A percentile compares a stretch with the other conserved stretches of the same genome.
These are phyloP conservation scores for Neurospora sp. DNA, from an alignment of 495 filamentous ascomycete genomes.

Conservation along the genomic window DNA sequence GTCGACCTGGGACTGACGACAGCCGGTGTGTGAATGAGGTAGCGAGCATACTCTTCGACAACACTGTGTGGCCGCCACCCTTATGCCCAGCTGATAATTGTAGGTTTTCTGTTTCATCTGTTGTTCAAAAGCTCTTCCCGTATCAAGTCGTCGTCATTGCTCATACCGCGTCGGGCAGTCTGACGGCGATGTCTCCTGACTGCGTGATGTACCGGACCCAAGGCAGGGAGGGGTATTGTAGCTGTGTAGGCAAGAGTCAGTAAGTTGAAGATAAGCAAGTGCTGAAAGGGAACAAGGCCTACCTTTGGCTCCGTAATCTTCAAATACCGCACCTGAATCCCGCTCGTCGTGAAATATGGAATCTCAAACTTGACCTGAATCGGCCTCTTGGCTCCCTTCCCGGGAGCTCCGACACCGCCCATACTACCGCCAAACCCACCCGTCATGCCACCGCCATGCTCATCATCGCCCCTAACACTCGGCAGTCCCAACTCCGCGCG, in stretches of 20 bases:
- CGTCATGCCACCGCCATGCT: constrained; percentile 91
- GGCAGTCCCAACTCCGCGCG: constrained; percentile 93
- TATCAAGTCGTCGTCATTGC: neutral
- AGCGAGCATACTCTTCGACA: no score
- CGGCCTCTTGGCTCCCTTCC: constrained; percentile 81
- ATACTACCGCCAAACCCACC: constrained; percentile 94
- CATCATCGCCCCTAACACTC: constrained; percentile 92
- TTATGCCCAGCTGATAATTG: neutral
- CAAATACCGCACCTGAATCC: constrained; percentile 95
- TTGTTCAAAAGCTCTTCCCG: neutral
- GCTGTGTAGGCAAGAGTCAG: constrained; percentile 29
- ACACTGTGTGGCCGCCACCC: neutral
- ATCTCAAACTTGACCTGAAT: constrained; percentile 99
- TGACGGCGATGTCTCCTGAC: constrained; percentile 88
- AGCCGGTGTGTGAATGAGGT: no score
- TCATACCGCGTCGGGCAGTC: constrained; percentile 79
- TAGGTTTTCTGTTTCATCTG: neutral
- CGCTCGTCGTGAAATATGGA: constrained; percentile 97
- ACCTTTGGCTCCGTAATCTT: constrained; percentile 99
- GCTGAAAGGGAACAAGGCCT: constrained; percentile 18
- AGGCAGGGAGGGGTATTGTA: constrained; percentile 96
- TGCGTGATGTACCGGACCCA: constrained; percentile 99
- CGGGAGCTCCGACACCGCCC: constrained; percentile 58
- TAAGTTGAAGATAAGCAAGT: no score
- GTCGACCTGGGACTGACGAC: no score